Evolutionary conservation across 768 basidiomycete species (phyloP).

Genomic region (Clitopilus passeckerianus): DNA sequence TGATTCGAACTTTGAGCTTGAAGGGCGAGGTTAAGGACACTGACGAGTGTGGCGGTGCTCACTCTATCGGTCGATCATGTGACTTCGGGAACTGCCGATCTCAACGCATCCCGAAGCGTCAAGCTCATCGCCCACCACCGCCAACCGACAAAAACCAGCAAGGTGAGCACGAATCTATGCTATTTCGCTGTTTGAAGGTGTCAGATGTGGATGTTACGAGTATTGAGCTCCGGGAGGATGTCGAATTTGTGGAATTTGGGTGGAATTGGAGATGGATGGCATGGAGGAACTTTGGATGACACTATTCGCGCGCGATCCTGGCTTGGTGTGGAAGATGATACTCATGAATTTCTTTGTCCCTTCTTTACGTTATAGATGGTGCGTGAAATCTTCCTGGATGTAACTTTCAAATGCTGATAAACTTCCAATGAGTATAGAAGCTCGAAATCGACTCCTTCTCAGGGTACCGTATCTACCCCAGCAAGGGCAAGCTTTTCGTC

Average conservation of each 20-base stretch:
- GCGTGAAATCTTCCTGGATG: conserved; percentile 13
- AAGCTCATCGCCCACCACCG: conserved; percentile 10
- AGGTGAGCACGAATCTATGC: conserved; percentile 48
- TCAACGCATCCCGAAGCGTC: conserved; percentile 7
- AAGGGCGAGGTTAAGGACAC: neutral
- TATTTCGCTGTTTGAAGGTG: conserved; percentile 7
- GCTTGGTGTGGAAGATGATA: conserved; percentile 4
- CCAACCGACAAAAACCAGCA: conserved; percentile 43
- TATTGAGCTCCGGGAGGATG: conserved; percentile 12
- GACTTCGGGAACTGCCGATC: conserved; percentile 14
- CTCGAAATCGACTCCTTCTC: conserved; percentile 99
- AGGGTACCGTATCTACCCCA: conserved; percentile 96
- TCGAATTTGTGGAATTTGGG: conserved; percentile 10
- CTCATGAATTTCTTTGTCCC: conserved; percentile 7
- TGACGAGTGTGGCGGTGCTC: neutral
- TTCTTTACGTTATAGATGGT: conserved; percentile 31
- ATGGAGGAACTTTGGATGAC: conserved; percentile 29
- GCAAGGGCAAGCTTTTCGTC: conserved; percentile 94
- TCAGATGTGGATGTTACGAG: conserved; percentile 10
- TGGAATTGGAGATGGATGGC: conserved; percentile 37
- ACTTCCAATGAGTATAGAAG: conserved; percentile 54
- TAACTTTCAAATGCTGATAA: conserved; percentile 8
- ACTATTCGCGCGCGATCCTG: conserved; percentile 8
- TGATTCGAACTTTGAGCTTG: neutral
- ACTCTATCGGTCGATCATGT: conserved; percentile 7